Evolutionary conservation across 2,329 filamentous ascomycete species (phyloP).

Genomic region (Cordyceps sp.): DNA sequence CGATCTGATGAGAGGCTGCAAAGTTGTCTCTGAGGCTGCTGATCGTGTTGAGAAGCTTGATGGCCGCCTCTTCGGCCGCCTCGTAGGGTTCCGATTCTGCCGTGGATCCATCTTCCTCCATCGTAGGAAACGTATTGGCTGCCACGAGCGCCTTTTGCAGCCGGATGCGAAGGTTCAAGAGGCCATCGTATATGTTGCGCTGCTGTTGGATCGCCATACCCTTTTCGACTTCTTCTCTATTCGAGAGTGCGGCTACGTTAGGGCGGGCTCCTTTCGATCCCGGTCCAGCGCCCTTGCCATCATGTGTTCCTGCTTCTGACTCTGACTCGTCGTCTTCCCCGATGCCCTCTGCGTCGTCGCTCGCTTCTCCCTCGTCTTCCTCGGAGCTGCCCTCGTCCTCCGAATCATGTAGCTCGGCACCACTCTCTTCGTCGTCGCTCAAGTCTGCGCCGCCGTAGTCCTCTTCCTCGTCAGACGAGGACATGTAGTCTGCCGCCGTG

Average conservation of each 20-base stretch:
- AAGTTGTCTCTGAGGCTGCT: slow-evolving; percentile 51
- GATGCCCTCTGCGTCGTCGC: slow-evolving; percentile 14
- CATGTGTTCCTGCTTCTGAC: slow-evolving; percentile 10
- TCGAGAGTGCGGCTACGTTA: slow-evolving; percentile 12
- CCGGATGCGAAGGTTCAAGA: slow-evolving; percentile 81
- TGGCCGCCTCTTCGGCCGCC: slow-evolving; percentile 70
- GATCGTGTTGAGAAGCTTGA: slow-evolving; percentile 72
- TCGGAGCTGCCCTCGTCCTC: slow-evolving; percentile 17
- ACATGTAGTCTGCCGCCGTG: slow-evolving; percentile 42
- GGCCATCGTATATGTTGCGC: slow-evolving; percentile 68
- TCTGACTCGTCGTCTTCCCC: slow-evolving; percentile 16
- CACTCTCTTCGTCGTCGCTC: slow-evolving; percentile 15
- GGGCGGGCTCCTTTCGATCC: too few species aligned
- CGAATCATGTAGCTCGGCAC: slow-evolving; percentile 17
- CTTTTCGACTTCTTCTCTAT: slow-evolving; percentile 53
- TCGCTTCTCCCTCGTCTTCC: slow-evolving; percentile 17
- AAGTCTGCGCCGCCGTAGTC: slow-evolving; percentile 14
- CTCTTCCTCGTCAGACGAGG: slow-evolving; percentile 23
- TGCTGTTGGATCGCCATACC: slow-evolving; percentile 76
- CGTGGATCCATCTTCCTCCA: slow-evolving; percentile 19
- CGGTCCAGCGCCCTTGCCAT: too few species aligned
- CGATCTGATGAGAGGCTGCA: slow-evolving; percentile 28
- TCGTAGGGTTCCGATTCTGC: slow-evolving; percentile 39
- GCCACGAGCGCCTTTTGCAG: slow-evolving; percentile 81
- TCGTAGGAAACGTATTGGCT: slow-evolving; percentile 51